phyloP scores from a whole-genome alignment of 805 yeast species.

The Lipomyces spencermartinsiae region DNA sequence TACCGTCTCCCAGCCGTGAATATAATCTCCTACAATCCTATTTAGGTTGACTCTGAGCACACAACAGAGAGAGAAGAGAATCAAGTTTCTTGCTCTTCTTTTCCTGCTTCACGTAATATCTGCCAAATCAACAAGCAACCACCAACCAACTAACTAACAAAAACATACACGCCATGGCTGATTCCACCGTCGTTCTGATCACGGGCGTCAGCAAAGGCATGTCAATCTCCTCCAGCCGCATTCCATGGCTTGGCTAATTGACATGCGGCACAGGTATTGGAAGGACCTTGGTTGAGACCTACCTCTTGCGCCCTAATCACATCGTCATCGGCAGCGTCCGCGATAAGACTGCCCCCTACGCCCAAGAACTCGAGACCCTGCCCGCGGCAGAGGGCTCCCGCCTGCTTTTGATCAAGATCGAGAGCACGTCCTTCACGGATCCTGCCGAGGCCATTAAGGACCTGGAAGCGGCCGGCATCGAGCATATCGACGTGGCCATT shows the following conservation, averaged over 20 bases:
- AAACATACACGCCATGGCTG: background rate
- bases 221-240: background rate
- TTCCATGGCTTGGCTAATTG: background rate
- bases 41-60: background rate
- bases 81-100: background rate
- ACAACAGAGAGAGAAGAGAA: background rate
- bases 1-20: background rate
- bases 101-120: background rate
- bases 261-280: constrained; percentile 3
- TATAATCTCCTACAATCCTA: background rate
- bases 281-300: background rate
- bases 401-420: background rate
- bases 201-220: constrained; percentile 2
- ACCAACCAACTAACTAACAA: no score
- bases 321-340: constrained; percentile 8
- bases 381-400: constrained; percentile 1
- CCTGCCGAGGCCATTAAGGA: background rate
- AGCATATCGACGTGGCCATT: background rate
- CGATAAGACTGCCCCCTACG: background rate
- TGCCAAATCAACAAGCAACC: background rate
- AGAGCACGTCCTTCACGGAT: background rate
- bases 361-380: background rate
- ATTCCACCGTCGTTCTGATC: constrained; percentile 1
- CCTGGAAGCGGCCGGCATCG: background rate
- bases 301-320: background rate